Percentiles rank a stretch among this genome's conserved stretches.
phyloP scores from a whole-genome alignment of 306 rosid species.

The Vicia villosa region DNA sequence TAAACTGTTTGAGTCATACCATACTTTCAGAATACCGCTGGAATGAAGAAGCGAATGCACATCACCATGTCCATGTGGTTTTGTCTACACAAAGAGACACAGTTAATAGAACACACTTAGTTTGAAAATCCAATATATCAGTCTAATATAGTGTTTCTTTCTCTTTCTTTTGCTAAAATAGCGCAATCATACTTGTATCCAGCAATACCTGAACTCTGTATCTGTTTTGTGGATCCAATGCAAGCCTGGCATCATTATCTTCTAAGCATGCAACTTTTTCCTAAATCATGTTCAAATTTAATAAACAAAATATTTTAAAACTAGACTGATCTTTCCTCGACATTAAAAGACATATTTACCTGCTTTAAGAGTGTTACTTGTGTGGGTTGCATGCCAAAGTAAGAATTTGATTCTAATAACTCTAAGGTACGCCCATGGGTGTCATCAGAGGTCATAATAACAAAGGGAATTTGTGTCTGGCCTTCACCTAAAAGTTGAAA shows the following conservation, averaged over 20 bases:
- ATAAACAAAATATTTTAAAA: constrained; percentile 17
- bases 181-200: constrained; percentile 24
- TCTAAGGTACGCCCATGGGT: constrained; percentile 75
- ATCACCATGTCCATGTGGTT: constrained; percentile 99
- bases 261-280: constrained; percentile 98
- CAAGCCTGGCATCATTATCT: constrained; percentile 95
- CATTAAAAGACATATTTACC: constrained; percentile 62
- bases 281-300: constrained; percentile 47
- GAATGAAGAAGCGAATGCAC: constrained; percentile 93
- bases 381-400: constrained; percentile 86
- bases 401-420: constrained; percentile 79
- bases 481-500: constrained; percentile 55
- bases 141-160: constrained; percentile 4
- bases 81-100: constrained; percentile 65
- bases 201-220: constrained; percentile 85
- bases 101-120: constrained; percentile 33
- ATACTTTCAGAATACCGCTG: constrained; percentile 80
- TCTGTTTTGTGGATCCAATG: constrained; percentile 71
- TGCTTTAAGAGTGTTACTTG: constrained; percentile 97
- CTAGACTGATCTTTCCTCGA: constrained; percentile 23
- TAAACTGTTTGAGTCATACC: constrained; percentile 56
- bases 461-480: constrained; percentile 64
- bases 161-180: constrained; percentile 23
- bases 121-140: constrained; percentile 16
- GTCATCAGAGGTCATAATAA: constrained; percentile 97